Base-by-base conservation (phyloP, 1,139 yeast species). In the Protomyces gravidus region DNA sequence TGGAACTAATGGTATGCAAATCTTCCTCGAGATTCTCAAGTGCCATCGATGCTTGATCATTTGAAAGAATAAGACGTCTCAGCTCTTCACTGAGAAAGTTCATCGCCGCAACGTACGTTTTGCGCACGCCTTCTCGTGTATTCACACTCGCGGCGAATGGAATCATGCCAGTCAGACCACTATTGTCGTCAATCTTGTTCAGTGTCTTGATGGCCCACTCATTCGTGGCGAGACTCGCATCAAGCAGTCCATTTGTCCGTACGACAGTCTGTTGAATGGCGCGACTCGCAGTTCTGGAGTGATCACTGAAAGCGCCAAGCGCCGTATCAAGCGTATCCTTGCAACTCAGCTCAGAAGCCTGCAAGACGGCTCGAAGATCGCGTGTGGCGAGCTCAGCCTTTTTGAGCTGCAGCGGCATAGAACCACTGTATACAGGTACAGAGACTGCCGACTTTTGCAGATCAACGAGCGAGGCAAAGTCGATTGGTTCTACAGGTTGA, bases 211-310 rank as follows among this genome's bases (percentile, higher is more conserved):
- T 27, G 17, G 58, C 58, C 58, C 58, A 53, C 21, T 53, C 51
- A 23, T 53, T 53, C 36, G 48, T 53, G 30, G 58, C 58, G 23
- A 53, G 42, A 21, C 46, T 28, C 9, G 58, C 51, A 45, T 53
- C 58, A 21, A 53, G 39, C 27, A 53, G 17, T 36, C 51, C 50
- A 27, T 50, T 25, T 6, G 48, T 50, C 17, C 58, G 45, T 9
- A 53, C 58, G 26, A 53, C 58, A 1, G 58, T 53, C 39, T 45
- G 32, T 9, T 53, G 58, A 15, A 53, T 45, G n/a, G 51, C 58
- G 6, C 58, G 27, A 13, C 45, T 27, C 13, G 58, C 47, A 32
- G 26, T 46, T 11, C 58, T 50, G n/a, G 58, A 49, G 27, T 53
- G 58, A 13, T 25, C 21, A 13, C 51, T 17, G 47, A 53, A 53